These are phyloP conservation scores for Pyrenophora graminea DNA, from an alignment of 2,329 filamentous ascomycete species.

Conservation along the genomic window DNA sequence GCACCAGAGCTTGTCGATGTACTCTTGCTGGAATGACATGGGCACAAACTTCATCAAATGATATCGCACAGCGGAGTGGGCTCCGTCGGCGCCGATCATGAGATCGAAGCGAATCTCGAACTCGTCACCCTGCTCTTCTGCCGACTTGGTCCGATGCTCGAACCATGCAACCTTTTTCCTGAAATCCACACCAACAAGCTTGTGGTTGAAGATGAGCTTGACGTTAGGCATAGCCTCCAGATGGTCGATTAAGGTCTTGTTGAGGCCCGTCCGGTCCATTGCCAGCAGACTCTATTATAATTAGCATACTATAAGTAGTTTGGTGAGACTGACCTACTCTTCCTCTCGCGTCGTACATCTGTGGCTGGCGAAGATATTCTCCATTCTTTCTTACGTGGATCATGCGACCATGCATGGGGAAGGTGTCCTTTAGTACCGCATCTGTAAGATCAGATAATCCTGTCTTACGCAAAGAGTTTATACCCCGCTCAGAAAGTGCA, in stretches of 20 bases:
- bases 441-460: constrained; percentile 70
- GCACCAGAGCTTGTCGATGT: constrained; percentile 97
- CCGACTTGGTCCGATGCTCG: constrained; percentile 56
- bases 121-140: constrained; percentile 54
- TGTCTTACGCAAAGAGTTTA: constrained; percentile 79
- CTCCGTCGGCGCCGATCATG: constrained; percentile 92
- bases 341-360: constrained; percentile 88
- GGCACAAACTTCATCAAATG: constrained; percentile 94
- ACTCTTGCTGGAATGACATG: constrained; percentile 90
- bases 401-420: constrained; percentile 96
- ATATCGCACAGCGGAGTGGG: constrained; percentile 87
- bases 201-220: constrained; percentile 89
- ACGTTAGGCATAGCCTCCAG: constrained; percentile 86
- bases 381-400: constrained; percentile 77
- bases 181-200: constrained; percentile 89
- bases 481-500: constrained; percentile 89
- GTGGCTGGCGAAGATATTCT: constrained; percentile 73
- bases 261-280: constrained; percentile 81
- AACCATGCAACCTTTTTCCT: constrained; percentile 82
- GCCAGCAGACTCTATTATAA: constrained; percentile 74
- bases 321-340: constrained; percentile 62
- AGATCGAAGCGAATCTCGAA: constrained; percentile 88
- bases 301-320: constrained; percentile 11
- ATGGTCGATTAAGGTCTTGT: constrained; percentile 80
- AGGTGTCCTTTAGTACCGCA: constrained; percentile 73